phyloP scores from a whole-genome alignment of 768 basidiomycete genomes.

The Suillus subluteus region DNA sequence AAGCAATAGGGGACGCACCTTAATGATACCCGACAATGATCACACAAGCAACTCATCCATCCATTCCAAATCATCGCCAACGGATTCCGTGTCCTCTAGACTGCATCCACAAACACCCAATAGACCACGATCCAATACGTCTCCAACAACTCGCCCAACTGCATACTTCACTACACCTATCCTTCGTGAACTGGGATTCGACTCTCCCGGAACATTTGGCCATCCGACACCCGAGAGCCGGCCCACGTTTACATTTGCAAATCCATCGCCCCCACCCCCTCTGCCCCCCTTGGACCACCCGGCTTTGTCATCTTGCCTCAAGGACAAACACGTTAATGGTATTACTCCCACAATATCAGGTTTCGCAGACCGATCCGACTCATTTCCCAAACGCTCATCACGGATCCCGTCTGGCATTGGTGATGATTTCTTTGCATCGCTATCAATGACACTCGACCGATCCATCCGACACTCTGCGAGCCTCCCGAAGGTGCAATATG shows the following conservation, averaged over 20 bases:
- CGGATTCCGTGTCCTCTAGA: slow-evolving; percentile 31
- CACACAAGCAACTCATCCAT: slow-evolving; percentile 12
- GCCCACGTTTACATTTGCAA: slow-evolving; percentile 26
- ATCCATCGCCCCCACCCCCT: slow-evolving; percentile 48
- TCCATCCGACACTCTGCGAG: slow-evolving; percentile 33
- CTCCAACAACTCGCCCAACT: slow-evolving; percentile 18
- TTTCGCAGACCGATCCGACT: slow-evolving; percentile 29
- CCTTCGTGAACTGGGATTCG: slow-evolving; percentile 24
- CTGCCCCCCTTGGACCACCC: slow-evolving; percentile 57
- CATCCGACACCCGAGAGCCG: slow-evolving; percentile 36
- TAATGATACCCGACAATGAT: background rate
- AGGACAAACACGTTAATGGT: slow-evolving; percentile 14
- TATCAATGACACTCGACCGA: slow-evolving; percentile 30
- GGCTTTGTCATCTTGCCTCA: slow-evolving; percentile 24
- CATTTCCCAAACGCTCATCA: slow-evolving; percentile 21
- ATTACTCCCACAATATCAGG: slow-evolving; percentile 11
- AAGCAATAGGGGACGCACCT: background rate
- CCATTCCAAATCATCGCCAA: slow-evolving; percentile 36
- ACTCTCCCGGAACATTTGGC: slow-evolving; percentile 48
- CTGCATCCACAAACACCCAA: slow-evolving; percentile 31
- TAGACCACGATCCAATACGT: slow-evolving; percentile 23
- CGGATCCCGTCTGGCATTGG: slow-evolving; percentile 14
- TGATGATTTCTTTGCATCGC: slow-evolving; percentile 25
- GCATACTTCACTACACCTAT: slow-evolving; percentile 31
- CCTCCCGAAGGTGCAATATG: slow-evolving; percentile 29